A percentile compares a stretch with the other conserved stretches of the same genome.
These are phyloP conservation scores for Kernera saxatilis DNA, from an alignment of 345 rosid genomes.

Conservation along the genomic window DNA sequence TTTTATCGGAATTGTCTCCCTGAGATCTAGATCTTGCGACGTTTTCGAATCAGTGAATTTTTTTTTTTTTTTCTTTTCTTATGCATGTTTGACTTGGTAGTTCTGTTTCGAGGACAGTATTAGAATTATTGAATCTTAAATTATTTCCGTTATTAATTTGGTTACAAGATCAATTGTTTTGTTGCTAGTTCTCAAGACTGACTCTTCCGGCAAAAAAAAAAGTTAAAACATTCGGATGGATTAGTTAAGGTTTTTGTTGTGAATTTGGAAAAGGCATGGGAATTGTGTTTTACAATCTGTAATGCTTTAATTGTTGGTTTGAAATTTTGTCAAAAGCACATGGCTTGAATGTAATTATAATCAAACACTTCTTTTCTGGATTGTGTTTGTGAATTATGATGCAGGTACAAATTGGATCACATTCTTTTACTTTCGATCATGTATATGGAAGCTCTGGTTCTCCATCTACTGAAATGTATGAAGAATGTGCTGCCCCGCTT, in stretches of 20 bases:
- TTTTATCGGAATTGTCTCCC: neutral
- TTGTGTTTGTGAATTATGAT: neutral
- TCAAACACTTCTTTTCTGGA: neutral
- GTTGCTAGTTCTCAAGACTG: neutral
- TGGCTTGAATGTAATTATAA: neutral
- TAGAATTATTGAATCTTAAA: neutral
- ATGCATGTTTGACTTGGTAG: conserved; percentile 24
- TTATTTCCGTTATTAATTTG: conserved; percentile 6
- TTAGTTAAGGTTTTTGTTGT: neutral
- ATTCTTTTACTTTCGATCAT: conserved; percentile 96
- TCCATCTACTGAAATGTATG: conserved; percentile 79
- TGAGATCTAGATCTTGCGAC: conserved; percentile 31
- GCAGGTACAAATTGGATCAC: conserved; percentile 94
- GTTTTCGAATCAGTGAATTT: neutral
- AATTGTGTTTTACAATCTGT: neutral
- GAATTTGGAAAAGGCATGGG: neutral
- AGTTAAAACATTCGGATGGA: neutral
- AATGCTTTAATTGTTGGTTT: neutral
- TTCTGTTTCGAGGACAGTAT: neutral
- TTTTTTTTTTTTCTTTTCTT: neutral
- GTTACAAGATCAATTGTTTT: neutral
- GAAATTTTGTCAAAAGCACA: neutral
- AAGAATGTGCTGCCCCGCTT: conserved; percentile 78
- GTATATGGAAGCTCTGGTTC: conserved; percentile 88
- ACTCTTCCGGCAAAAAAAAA: neutral